These are phyloP conservation scores for Leonotis leonurus DNA, from an alignment of 257 asterid species.

Conservation along the genomic window DNA sequence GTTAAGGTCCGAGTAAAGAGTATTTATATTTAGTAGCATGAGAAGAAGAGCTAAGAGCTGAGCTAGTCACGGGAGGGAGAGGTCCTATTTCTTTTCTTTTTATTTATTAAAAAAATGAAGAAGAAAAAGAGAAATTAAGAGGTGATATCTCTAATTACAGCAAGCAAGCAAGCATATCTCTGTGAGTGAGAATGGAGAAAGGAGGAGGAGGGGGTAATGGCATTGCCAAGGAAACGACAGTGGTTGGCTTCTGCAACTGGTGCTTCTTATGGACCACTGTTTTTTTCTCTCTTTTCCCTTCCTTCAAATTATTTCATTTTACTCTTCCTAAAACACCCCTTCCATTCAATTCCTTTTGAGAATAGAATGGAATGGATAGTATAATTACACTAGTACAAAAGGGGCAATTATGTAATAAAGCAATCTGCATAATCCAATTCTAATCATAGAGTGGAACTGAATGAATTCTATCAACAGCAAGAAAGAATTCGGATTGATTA, in stretches of 20 bases:
- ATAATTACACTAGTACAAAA: too few species aligned
- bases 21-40: conserved; percentile 18
- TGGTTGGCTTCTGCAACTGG: conserved; percentile 21
- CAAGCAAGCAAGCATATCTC: too few species aligned
- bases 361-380: too few species aligned
- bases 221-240: conserved; percentile 22
- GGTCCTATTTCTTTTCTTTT: too few species aligned
- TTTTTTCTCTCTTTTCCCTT: background rate
- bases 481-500: conserved; percentile 19
- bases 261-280: conserved; percentile 31
- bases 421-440: conserved; percentile 14
- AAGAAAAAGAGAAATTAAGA: background rate
- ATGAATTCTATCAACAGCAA: conserved; percentile 18
- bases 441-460: conserved; percentile 28
- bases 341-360: background rate
- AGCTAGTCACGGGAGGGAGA: background rate
- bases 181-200: background rate
- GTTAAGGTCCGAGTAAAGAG: too few species aligned
- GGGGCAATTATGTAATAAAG: background rate
- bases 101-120: too few species aligned
- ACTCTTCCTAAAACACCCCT: conserved; percentile 16
- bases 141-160: background rate
- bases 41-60: background rate
- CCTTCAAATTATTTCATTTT: background rate
- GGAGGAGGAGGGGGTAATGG: background rate